phyloP scores from a whole-genome alignment of 352 stramenopile species.

The Phytophthora boehmeriae region DNA sequence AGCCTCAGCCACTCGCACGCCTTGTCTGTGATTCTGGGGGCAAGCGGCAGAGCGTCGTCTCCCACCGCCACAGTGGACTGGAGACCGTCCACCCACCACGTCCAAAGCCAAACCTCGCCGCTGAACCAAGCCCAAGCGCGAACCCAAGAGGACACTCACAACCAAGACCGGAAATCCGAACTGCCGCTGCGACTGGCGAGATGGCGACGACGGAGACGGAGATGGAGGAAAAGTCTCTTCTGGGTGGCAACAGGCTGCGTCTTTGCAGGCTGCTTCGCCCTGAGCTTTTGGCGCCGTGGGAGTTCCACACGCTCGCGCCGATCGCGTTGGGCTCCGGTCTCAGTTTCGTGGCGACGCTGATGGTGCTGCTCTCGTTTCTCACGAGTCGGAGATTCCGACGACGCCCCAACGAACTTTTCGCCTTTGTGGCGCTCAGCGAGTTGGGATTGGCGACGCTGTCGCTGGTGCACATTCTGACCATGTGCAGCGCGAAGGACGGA shows the following conservation, averaged over 20 bases:
- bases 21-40: constrained; percentile 47
- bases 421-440: constrained; percentile 68
- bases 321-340: constrained; percentile 53
- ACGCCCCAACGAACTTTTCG: constrained; percentile 70
- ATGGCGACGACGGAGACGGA: constrained; percentile 32
- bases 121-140: constrained; percentile 10
- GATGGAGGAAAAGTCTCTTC: constrained; percentile 30
- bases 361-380: constrained; percentile 64
- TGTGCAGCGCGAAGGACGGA: constrained; percentile 42
- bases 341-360: constrained; percentile 53
- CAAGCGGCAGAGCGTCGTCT: constrained; percentile 16
- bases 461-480: constrained; percentile 48
- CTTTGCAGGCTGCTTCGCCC: constrained; percentile 46
- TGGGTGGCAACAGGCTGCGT: constrained; percentile 36
- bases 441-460: constrained; percentile 55
- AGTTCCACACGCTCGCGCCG: constrained; percentile 46
- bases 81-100: constrained; percentile 29
- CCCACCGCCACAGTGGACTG: constrained; percentile 19
- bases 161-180: constrained; percentile 29
- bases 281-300: constrained; percentile 48
- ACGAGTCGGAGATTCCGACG: constrained; percentile 37
- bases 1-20: constrained; percentile 51
- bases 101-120: constrained; percentile 15
- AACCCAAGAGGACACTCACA: constrained; percentile 8
- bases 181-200: constrained; percentile 33